Evolutionary conservation across 139 green algal species (phyloP), one percentile per base, ranked within the genome.

Genomic region (Chlamydomonas sphaeroides): DNA sequence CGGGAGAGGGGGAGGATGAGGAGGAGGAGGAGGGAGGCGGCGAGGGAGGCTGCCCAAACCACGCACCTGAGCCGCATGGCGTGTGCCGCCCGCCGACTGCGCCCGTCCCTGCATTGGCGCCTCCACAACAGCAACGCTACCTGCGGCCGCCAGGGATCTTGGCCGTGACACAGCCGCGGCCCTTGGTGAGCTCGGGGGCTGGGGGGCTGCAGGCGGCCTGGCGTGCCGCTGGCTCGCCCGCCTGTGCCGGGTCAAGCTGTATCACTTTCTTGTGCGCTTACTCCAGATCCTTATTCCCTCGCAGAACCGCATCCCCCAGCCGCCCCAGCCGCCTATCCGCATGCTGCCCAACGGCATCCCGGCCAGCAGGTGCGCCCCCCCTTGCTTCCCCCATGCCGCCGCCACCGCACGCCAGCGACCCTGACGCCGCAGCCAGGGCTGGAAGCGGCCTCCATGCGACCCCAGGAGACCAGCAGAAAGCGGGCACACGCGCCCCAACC

Each of bases 281-380:
- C 28, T 25, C 53, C 15, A 8, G 15, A 20, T 20, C 20, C 8
- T 5, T n/a, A 15, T 5, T 10, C 18, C 23, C 20, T 61, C 18
- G 18, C 23, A 8, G 5, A 10, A 5, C 30, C 7, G 3, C 57
- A 35, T 65, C 14, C 30, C 28, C 26, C 57, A 3, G 10, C 28
- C 57, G 28, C 20, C 51, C 17, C 51, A 7, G 20, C 51, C 74
- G 36, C 74, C 74, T 0, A 7, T 5, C 30, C 62, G 76, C 30
- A 25, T 63, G 7, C 76, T 83, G 63, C 76, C 76, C 32, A 83
- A 83, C 42, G 76, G 76, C 25, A 73, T 83, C 17, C 76, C 76
- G 5, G 76, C 63, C 32, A 74, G 74, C 74, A 81, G 74, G 74
- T 81, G 61, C 1, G 73, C n/a, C n/a, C n/a, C n/a, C n/a, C n/a